Percentiles rank a stretch among this genome's conserved stretches.
These are phyloP conservation scores for Trichosporon ovoides DNA, from an alignment of 1,284 basidiomycete species.

Conservation along the genomic window DNA sequence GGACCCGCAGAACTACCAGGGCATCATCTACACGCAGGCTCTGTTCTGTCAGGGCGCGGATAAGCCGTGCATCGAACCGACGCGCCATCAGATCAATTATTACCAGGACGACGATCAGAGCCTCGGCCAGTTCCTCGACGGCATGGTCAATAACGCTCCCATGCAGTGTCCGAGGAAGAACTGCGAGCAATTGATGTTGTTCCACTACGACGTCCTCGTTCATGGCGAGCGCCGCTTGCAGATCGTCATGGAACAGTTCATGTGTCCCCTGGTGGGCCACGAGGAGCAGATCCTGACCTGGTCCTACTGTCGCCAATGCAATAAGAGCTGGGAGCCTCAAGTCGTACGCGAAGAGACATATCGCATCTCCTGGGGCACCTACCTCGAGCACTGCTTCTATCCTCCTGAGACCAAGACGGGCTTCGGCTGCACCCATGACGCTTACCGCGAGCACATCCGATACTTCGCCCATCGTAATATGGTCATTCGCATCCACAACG, in stretches of 20 bases:
- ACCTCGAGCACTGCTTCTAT: conserved; percentile 55
- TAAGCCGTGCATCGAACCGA: conserved; percentile 51
- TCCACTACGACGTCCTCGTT: conserved; percentile 82
- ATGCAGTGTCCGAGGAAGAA: conserved; percentile 69
- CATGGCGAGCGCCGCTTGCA: conserved; percentile 81
- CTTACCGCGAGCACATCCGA: conserved; percentile 86
- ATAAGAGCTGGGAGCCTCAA: conserved; percentile 76
- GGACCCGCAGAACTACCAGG: conserved; percentile 87
- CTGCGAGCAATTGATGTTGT: conserved; percentile 72
- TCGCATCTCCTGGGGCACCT: conserved; percentile 50
- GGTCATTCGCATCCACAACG: conserved; percentile 84
- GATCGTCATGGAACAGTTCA: conserved; percentile 74
- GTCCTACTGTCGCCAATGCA: conserved; percentile 82
- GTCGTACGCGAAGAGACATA: conserved; percentile 89
- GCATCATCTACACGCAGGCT: conserved; percentile 55
- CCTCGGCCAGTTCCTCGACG: conserved; percentile 83
- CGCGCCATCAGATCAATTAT: conserved; percentile 70
- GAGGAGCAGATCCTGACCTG: conserved; percentile 80
- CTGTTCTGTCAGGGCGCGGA: conserved; percentile 46
- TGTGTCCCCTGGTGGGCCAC: conserved; percentile 49
- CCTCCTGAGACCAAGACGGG: conserved; percentile 70
- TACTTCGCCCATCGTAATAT: conserved; percentile 68
- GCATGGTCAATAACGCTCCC: conserved; percentile 63
- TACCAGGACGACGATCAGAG: conserved; percentile 91
- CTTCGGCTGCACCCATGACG: conserved; percentile 81